Conservation (phyloP, 768 basidiomycete genomes). For the Collybiopsis luxurians region DNA sequence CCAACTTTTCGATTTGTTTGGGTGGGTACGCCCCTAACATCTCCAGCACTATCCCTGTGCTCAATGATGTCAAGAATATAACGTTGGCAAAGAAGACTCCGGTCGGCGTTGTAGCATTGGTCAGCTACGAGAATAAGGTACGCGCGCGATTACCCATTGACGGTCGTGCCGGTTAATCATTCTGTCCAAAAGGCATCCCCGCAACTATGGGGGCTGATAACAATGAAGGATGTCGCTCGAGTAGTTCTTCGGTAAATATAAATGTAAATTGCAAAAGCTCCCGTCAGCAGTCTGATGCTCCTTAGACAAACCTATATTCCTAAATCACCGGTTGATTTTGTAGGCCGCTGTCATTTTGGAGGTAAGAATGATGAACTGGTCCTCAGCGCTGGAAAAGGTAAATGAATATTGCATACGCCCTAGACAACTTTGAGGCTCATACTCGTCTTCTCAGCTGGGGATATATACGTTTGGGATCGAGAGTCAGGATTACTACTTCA, state of each 20-base stretch:
- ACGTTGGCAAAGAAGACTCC: conserved; percentile 51
- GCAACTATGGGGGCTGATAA: conserved; percentile 52
- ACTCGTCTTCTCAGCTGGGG: conserved; percentile 52
- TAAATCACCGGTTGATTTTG: conserved; percentile 67
- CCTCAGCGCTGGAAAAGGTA: conserved; percentile 74
- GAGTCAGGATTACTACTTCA: conserved; percentile 74
- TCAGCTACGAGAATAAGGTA: conserved; percentile 76
- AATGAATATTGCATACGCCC: no score
- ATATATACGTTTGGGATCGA: conserved; percentile 85
- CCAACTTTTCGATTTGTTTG: background rate
- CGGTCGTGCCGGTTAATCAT: background rate
- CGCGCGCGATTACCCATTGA: background rate
- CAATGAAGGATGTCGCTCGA: conserved; percentile 32
- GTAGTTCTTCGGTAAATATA: conserved; percentile 5
- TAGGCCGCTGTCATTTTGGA: conserved; percentile 80
- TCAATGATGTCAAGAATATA: conserved; percentile 72
- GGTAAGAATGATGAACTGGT: conserved; percentile 81
- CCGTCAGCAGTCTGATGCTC: background rate
- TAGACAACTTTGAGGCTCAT: no score
- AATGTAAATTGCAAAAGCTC: background rate
- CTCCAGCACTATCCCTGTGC: conserved; percentile 65
- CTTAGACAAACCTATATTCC: conserved; percentile 69
- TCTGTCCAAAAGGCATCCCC: conserved; percentile 39
- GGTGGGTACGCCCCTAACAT: conserved; percentile 6
- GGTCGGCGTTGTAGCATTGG: conserved; percentile 57